A percentile compares a stretch with the other conserved stretches of the same genome.
Evolutionary conservation across 345 rosid species (phyloP).

Genomic region (Brassica nigra): DNA sequence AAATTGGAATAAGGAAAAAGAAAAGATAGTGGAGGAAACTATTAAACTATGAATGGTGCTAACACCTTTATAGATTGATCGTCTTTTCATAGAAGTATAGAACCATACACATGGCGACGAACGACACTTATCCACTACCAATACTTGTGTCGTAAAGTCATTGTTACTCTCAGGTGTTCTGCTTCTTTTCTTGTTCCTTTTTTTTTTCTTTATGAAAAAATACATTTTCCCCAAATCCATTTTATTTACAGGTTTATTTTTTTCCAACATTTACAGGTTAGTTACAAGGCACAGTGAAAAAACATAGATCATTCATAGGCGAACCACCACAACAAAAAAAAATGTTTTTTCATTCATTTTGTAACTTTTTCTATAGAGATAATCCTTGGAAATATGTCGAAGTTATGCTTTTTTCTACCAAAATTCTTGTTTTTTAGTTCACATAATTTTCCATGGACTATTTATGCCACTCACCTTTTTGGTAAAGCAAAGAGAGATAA

Average conservation of each 20-base stretch:
- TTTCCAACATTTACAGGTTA: neutral
- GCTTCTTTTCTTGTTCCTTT: neutral
- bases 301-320: neutral
- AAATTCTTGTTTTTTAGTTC: neutral
- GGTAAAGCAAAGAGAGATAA: slow-evolving; percentile 29
- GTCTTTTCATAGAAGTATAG: neutral
- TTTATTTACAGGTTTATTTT: neutral
- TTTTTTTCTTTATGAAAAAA: neutral
- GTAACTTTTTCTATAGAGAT: neutral
- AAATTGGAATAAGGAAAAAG: slow-evolving; percentile 6
- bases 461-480: slow-evolving; percentile 29
- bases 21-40: slow-evolving; percentile 38
- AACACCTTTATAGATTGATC: slow-evolving; percentile 26
- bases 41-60: slow-evolving; percentile 28
- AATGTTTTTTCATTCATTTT: neutral
- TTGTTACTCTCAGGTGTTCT: slow-evolving; percentile 44
- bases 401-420: neutral
- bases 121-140: neutral
- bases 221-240: neutral
- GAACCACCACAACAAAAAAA: neutral
- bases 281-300: neutral
- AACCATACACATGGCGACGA: neutral
- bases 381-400: neutral
- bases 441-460: neutral
- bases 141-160: slow-evolving; percentile 26